Evolutionary conservation across 2,329 filamentous ascomycete genomes (phyloP), one percentile per base, ranked within the genome.

Genomic region (Claviceps pazoutovae): DNA sequence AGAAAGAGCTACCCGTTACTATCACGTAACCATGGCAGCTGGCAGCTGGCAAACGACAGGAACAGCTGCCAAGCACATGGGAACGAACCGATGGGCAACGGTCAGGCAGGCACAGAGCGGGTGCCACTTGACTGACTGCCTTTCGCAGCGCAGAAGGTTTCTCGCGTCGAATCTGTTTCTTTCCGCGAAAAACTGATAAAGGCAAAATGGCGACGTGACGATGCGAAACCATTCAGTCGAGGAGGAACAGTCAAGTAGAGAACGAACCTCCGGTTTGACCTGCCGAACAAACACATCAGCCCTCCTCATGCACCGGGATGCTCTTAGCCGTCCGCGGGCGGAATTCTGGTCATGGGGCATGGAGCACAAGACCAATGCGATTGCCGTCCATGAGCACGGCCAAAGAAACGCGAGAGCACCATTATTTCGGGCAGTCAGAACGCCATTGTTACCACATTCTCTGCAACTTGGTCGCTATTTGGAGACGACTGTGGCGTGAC

Each of bases 271-370:
- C 23, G 39, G 16, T 44, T 30, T 44, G 2, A 13, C 4, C 21
- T 13, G 21, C 13, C 36, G 17, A 19, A 41, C 21, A 30, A 38
- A n/a, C 26, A n/a, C 11, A 16, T 36, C 41, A 13, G 49, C 19
- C 23, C 23, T 42, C 43, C 21, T 41, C 17, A 47, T 47, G 44
- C 49, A 41, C 26, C 49, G 49, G 49, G 14, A 51, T 47, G 44
- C 44, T 37, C 23, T 44, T 51, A 51, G 49, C 49, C 49, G 49
- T 51, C 49, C 49, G 49, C 37, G 49, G 45, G 37, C 46, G 49
- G 23, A 23, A 41, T n/a, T 47, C 36, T 26, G 21, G 36, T 26
- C 43, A 46, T 17, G 43, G 13, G n/a, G 23, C 23, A 41, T 26
- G 44, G 36, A 42, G 34, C 44, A 51, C 44, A 39, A 47, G 17